A percentile compares a stretch with the other conserved stretches of the same genome.
These are phyloP conservation scores for Aplosporella prunicola DNA, from an alignment of 2,329 filamentous ascomycete species.

Conservation along the genomic window DNA sequence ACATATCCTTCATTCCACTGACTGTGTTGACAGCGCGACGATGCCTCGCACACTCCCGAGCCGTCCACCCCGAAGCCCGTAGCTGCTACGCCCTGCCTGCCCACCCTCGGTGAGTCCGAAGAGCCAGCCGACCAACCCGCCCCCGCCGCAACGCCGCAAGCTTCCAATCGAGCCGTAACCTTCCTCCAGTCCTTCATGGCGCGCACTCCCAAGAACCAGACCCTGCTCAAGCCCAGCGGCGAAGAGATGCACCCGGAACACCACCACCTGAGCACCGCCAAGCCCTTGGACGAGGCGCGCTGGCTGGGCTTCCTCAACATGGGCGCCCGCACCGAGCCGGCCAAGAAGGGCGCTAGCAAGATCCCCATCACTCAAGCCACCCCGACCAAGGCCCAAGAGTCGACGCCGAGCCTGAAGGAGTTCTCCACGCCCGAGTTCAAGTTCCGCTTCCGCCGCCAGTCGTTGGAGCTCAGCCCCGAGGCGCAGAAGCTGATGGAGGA, in stretches of 20 bases:
- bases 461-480: constrained; percentile 50
- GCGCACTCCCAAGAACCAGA: constrained; percentile 49
- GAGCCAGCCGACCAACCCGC: background rate
- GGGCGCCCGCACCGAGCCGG: constrained; percentile 44
- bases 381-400: constrained; percentile 46
- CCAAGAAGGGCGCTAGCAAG: constrained; percentile 28
- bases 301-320: constrained; percentile 69
- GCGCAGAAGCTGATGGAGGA: constrained; percentile 53
- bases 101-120: constrained; percentile 6
- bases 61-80: no score
- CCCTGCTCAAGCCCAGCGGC: constrained; percentile 58
- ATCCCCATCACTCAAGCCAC: constrained; percentile 46
- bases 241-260: constrained; percentile 90
- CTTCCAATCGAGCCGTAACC: background rate
- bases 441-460: constrained; percentile 51
- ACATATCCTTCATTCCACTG: no score
- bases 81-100: constrained; percentile 3
- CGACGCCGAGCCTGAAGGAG: constrained; percentile 15
- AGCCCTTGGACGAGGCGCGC: constrained; percentile 68
- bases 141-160: constrained; percentile 1
- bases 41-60: no score
- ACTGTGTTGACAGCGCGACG: no score
- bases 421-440: constrained; percentile 47
- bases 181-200: constrained; percentile 12
- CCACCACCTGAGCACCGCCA: constrained; percentile 63